These are phyloP conservation scores for Rosa persica DNA, from an alignment of 306 rosid genomes.

Conservation along the genomic window DNA sequence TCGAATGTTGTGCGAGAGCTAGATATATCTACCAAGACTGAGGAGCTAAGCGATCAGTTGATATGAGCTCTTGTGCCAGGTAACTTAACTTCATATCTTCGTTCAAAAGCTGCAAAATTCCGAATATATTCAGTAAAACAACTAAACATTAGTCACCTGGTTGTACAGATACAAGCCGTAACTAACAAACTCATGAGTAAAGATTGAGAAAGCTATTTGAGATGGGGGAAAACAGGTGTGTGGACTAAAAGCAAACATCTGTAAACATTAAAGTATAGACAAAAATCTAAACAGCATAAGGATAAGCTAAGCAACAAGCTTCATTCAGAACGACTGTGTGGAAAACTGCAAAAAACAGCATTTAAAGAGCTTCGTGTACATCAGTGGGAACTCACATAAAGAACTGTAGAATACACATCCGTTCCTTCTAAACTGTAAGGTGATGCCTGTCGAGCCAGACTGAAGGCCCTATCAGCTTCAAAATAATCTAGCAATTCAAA, in stretches of 20 bases:
- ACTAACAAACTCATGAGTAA: not conserved
- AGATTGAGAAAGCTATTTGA: not conserved
- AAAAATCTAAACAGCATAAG: not conserved
- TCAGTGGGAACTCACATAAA: conserved; percentile 70
- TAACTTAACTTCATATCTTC: conserved; percentile 98
- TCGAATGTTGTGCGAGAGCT: not conserved
- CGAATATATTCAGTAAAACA: conserved; percentile 30
- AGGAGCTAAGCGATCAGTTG: conserved; percentile 93
- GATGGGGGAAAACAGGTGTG: not conserved
- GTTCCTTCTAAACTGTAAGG: conserved; percentile 96
- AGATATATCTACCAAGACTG: conserved; percentile 80
- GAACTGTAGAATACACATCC: conserved; percentile 96
- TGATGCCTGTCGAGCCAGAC: conserved; percentile 72
- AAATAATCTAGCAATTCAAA: conserved; percentile 88
- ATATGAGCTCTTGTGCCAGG: conserved; percentile 85
- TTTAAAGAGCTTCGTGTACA: conserved; percentile 2
- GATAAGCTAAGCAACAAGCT: not conserved
- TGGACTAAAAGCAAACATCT: not conserved
- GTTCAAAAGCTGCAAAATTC: conserved; percentile 82
- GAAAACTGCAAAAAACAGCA: not conserved
- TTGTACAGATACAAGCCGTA: conserved; percentile 13
- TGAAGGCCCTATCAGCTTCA: conserved; percentile 87
- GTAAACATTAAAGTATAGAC: not conserved
- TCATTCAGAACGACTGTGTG: not conserved
- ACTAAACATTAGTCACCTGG: conserved; percentile 5